Evolutionary conservation across 2,329 filamentous ascomycete species (phyloP), one percentile per base, ranked within the genome.

Genomic region (Pezicula rhizophila): DNA sequence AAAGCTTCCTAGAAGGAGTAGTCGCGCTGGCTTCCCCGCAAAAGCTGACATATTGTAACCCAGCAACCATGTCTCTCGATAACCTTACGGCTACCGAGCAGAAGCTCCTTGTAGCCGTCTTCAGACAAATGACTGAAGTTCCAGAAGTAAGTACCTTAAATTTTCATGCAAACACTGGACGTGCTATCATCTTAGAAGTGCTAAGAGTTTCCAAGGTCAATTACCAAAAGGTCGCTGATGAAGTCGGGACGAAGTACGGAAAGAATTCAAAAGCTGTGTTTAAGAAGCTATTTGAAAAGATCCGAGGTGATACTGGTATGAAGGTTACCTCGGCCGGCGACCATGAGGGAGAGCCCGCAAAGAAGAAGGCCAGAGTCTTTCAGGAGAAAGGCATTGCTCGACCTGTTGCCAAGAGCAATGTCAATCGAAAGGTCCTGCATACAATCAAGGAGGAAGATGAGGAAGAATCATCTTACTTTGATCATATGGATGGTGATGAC

Each of bases 91-190:
- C 18, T 3, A 14, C 14, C 11, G 39, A 42, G 8, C 15, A 18
- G 39, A 25, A 17, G 8, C 25, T 20, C 39, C 38, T 47, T 14
- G 26, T 8, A 10, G 45, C 38, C 14, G 45, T 47, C 15, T 26
- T 47, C 20, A 8, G 20, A 35, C 20, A 42, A 25, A 47, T 47
- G 45, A 33, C 34, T 12, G 39, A 28, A 12, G 39, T 47, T 8
- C 45, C 45, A 18, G 38, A 41, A 8, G 45, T 42, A 47, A 47
- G 45, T 35, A 12, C 33, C 33, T 7, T 35, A 15, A 15, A 5
- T 35, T 14, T 35, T 3, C 18, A 12, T 35, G 15, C 8, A 14
- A 35, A 35, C 33, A 23, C 23, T 23, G 23, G 23, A 7, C 23
- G 3, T 23, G 23, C 23, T 23, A 1, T 23, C 23, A 23, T 23